These are phyloP conservation scores for Saksenaea oblongispora DNA, from an alignment of 371 early-diverging fungal genomes.

Conservation along the genomic window DNA sequence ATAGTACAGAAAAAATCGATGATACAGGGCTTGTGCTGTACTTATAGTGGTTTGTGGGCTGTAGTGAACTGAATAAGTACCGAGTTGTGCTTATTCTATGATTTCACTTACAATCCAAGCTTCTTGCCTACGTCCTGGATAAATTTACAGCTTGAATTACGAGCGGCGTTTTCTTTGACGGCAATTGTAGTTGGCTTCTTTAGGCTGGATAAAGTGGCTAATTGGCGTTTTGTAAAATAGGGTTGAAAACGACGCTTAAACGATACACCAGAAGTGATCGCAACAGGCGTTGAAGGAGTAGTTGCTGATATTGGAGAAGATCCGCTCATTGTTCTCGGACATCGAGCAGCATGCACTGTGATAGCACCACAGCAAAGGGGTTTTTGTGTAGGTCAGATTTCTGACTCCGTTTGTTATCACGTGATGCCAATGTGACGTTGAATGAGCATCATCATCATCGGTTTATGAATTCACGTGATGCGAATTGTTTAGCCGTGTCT, in stretches of 20 bases:
- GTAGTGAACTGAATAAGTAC: not conserved
- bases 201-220: slow-evolving; percentile 30
- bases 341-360: not conserved
- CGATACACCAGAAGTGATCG: slow-evolving; percentile 35
- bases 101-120: slow-evolving; percentile 43
- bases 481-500: no score
- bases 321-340: slow-evolving; percentile 19
- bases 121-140: slow-evolving; percentile 52
- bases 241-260: slow-evolving; percentile 42
- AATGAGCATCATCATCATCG: no score
- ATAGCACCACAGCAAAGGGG: no score
- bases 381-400: no score
- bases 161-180: slow-evolving; percentile 33
- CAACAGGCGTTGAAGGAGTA: slow-evolving; percentile 27
- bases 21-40: slow-evolving; percentile 73
- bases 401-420: no score
- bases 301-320: slow-evolving; percentile 26
- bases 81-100: not conserved
- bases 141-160: slow-evolving; percentile 46
- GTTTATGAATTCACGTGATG: no score
- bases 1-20: slow-evolving; percentile 70
- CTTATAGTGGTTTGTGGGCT: slow-evolving; percentile 74
- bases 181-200: slow-evolving; percentile 23
- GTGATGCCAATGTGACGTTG: no score
- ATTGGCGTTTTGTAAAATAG: slow-evolving; percentile 46